phyloP scores from a whole-genome alignment of 257 asterid genomes.

The Solanum sejunctum region DNA sequence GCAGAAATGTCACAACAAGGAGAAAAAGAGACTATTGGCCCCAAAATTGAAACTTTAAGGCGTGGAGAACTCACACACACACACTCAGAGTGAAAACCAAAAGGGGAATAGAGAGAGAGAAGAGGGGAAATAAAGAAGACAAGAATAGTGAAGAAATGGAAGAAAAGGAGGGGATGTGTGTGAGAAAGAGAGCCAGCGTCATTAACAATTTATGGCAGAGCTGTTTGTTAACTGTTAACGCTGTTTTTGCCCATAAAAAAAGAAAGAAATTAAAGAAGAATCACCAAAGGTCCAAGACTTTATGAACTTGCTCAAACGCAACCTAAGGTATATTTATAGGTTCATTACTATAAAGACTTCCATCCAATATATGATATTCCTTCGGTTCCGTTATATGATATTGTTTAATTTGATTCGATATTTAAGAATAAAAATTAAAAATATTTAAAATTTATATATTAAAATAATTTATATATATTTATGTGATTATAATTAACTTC shows the following conservation, averaged over 20 bases:
- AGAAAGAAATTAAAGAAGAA: background rate
- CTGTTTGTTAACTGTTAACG: background rate
- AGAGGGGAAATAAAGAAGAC: background rate
- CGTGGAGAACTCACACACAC: background rate
- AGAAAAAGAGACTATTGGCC: background rate
- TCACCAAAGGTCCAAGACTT: too few species aligned
- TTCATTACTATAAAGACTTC: too few species aligned
- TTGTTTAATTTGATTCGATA: accelerated
- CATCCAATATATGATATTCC: too few species aligned
- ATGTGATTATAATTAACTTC: too few species aligned
- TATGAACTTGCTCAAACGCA: too few species aligned
- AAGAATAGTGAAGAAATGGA: background rate
- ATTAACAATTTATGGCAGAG: background rate
- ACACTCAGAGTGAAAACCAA: background rate
- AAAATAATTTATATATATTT: too few species aligned
- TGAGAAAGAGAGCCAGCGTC: background rate
- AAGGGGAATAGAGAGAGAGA: background rate
- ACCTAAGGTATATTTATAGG: too few species aligned
- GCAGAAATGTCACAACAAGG: background rate
- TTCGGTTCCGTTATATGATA: too few species aligned
- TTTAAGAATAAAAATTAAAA: too few species aligned
- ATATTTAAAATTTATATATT: too few species aligned
- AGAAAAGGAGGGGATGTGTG: background rate
- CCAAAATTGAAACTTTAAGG: background rate
- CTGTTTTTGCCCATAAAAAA: background rate